A percentile compares a stretch with the other conserved stretches of the same genome.
phyloP scores from a whole-genome alignment of 306 rosid species.

The Pyrus pyrifolia region DNA sequence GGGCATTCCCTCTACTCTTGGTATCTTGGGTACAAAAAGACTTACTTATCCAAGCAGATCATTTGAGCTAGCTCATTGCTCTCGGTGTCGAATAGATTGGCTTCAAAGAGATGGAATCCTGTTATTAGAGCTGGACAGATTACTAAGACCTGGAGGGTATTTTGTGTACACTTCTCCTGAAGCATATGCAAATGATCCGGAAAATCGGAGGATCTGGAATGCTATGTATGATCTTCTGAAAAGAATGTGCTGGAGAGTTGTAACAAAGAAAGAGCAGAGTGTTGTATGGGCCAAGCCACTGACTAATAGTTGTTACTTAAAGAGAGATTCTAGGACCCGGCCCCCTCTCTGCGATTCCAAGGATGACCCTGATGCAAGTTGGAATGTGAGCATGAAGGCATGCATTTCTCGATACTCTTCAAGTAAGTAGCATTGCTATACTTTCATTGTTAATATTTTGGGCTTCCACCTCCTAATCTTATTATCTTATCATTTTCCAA shows the following conservation, averaged over 20 bases:
- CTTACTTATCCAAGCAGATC: constrained; percentile 63
- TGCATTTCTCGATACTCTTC: constrained; percentile 45
- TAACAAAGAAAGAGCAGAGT: constrained; percentile 47
- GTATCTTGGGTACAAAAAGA: constrained; percentile 59
- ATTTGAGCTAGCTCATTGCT: constrained; percentile 58
- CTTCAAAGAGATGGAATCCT: constrained; percentile 55
- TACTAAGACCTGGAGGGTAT: constrained; percentile 57
- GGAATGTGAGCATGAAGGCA: constrained; percentile 55
- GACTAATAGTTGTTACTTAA: constrained; percentile 46
- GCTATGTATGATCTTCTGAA: constrained; percentile 37
- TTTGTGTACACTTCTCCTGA: constrained; percentile 61
- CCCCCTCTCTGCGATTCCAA: constrained; percentile 36
- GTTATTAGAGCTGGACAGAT: constrained; percentile 51
- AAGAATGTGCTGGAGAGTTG: constrained; percentile 58
- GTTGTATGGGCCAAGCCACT: constrained; percentile 56
- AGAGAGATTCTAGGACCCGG: constrained; percentile 35
- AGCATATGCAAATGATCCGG: constrained; percentile 50
- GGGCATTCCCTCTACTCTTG: constrained; percentile 63
- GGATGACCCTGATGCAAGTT: constrained; percentile 41
- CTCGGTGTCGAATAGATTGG: constrained; percentile 66
- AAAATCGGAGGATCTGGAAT: constrained; percentile 47
- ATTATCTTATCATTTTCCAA: neutral
- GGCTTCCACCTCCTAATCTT: neutral
- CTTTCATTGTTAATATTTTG: neutral
- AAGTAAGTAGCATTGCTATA: constrained; percentile 30